Evolutionary conservation across 169 alveolate species (phyloP), one percentile per base, ranked within the genome.

Genomic region (Plasmodium gallinaceum): DNA sequence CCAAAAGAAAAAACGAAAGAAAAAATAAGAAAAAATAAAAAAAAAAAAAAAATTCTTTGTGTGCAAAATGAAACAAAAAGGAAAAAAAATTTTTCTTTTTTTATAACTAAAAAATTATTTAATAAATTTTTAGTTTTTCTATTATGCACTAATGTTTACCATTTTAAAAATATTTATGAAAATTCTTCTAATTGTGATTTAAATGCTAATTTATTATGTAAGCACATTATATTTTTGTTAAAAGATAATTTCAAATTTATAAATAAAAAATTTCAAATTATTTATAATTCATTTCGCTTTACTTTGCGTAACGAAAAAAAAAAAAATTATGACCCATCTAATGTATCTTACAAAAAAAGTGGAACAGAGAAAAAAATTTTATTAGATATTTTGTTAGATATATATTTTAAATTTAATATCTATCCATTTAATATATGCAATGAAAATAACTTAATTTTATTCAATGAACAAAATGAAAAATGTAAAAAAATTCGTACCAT

Each of bases 111-210:
- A 80, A 80, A 80, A 16, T 14, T 80, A 61, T 80, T 80, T 80
- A 80, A 68, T 32, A 69, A 57, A 39, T 80, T 80, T 80, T 58
- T 80, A 64, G 64, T 80, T 80, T 69, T 80, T 68, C 61, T 80
- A 60, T 68, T 80, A 80, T 71, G 5, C 16, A 22, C 80, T 43
- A 68, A 66, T 80, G 60, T 43, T 68, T 52, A 62, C 46, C 85
- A 80, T 42, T 80, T 68, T 51, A 39, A 61, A 9, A 80, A 68
- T 32, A 45, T 68, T 18, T 80, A 68, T 62, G 48, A 66, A 52
- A 52, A 20, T 52, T 80, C 80, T 18, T 32, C 80, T 46, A 6
- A n/a, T 32, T 18, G 24, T 54, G 68, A 80, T 66, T 68, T 80
- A 71, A 54, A 80, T 68, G 42, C 62, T 20, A 42, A 61, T 45